Base-by-base conservation (phyloP, 2,329 filamentous ascomycete species). In the Trichophyton rubrum region DNA sequence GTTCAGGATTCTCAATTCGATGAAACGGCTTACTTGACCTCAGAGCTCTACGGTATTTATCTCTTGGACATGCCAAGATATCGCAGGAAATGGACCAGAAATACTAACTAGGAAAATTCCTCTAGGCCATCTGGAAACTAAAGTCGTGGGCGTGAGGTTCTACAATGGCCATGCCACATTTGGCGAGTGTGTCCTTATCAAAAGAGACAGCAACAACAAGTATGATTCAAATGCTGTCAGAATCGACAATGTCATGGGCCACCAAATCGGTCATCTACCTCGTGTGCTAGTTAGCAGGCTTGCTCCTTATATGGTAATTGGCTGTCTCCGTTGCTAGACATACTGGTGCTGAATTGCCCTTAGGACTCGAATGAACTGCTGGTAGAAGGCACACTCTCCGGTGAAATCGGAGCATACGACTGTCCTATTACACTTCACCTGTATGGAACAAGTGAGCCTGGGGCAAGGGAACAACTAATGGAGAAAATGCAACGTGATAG, bases 211-310 rank as follows among this genome's bases (percentile, higher is more conserved):
- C 1, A 68, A 72, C 1, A 92, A 92, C 67, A 77, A 74, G 65
- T 88, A 87, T 68, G 88, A 93, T 68, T 64, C 66, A 4, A 93
- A 93, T 73, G 89, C 89, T 0, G 89, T 95, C 61, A 82, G 84
- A 3, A 82, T 95, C 1, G 80, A 88, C 67, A 95, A 93, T 70
- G 88, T 91, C 13, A 81, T 87, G 68, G 81, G 83, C 15, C 71
- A 73, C 6, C 89, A 95, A 67, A 88, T 95, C 66, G 90, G 90
- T 0, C 89, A 95, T 72, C 77, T 95, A 45, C 86, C 88, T 5
- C 78, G 83, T 11, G 77, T 74, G 0, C 68, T 89, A 22, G 89
- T 85, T 0, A 75, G 78, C n/a, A 92, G 88, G 71, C 74, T 96
- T 59, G 84, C 88, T 0, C 82, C 80, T 1, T 90, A 89, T 68